phyloP scores from a whole-genome alignment of 768 basidiomycete genomes.

The Pleurotus citrinopileatus region DNA sequence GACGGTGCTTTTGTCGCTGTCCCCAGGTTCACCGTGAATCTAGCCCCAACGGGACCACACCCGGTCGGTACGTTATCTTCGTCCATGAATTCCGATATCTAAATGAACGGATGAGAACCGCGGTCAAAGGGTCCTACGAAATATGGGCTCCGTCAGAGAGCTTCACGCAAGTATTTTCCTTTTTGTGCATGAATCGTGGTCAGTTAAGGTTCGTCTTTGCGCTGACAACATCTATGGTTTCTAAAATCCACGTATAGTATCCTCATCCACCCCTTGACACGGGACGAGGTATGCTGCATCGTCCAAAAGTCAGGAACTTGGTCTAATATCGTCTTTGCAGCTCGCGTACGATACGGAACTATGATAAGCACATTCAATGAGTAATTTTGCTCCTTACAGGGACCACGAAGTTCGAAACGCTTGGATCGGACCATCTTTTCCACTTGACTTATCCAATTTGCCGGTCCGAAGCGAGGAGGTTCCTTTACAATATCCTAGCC shows the following conservation, averaged over 20 bases:
- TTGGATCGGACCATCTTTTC: slow-evolving; percentile 73
- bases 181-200: slow-evolving; percentile 66
- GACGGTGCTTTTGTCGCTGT: slow-evolving; percentile 82
- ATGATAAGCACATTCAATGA: slow-evolving; percentile 18
- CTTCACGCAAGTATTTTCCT: slow-evolving; percentile 75
- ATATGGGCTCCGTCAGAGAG: slow-evolving; percentile 78
- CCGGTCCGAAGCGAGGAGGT: slow-evolving; percentile 48
- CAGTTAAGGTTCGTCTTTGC: slow-evolving; percentile 50
- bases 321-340: neutral
- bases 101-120: neutral
- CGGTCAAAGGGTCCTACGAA: slow-evolving; percentile 66
- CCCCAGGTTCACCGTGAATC: slow-evolving; percentile 70
- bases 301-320: no score
- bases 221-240: neutral
- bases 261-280: slow-evolving; percentile 72
- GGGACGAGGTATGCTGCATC: slow-evolving; percentile 62
- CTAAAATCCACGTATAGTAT: slow-evolving; percentile 42
- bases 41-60: slow-evolving; percentile 69
- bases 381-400: slow-evolving; percentile 31
- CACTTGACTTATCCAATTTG: slow-evolving; percentile 59
- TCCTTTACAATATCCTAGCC: slow-evolving; percentile 67
- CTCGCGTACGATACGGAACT: slow-evolving; percentile 32
- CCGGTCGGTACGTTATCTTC: slow-evolving; percentile 54
- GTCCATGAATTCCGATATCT: neutral
- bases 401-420: slow-evolving; percentile 70